Conservation (phyloP, 805 yeast genomes). For the Saturnispora mendoncae region DNA sequence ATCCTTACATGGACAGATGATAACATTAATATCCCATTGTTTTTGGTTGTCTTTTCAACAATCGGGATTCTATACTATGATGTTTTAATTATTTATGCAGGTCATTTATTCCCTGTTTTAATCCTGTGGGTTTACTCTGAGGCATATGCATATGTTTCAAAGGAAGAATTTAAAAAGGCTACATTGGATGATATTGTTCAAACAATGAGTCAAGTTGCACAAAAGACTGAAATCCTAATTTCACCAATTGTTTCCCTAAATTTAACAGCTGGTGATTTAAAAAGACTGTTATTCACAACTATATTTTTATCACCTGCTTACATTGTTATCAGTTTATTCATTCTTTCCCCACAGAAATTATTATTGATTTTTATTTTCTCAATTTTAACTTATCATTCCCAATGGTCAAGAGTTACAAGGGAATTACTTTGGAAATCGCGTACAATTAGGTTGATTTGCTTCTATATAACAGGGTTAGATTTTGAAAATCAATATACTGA, state of each 20-base stretch:
- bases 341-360: conserved; percentile 63
- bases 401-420: conserved; percentile 77
- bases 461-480: conserved; percentile 83
- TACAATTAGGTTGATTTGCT: conserved; percentile 58
- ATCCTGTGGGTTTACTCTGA: conserved; percentile 51
- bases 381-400: conserved; percentile 75
- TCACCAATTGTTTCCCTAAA: conserved; percentile 70
- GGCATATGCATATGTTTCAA: conserved; percentile 46
- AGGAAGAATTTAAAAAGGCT: conserved; percentile 56
- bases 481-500: conserved; percentile 34
- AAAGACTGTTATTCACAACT: conserved; percentile 73
- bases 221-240: conserved; percentile 67
- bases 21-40: conserved; percentile 56
- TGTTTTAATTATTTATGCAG: conserved; percentile 65
- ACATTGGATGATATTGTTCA: conserved; percentile 82
- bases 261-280: conserved; percentile 70
- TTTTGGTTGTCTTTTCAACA: conserved; percentile 40
- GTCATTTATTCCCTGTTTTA: conserved; percentile 66
- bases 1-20: conserved; percentile 88
- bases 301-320: conserved; percentile 81
- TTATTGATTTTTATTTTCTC: conserved; percentile 51
- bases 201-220: conserved; percentile 62
- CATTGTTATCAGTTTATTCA: conserved; percentile 54
- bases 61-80: conserved; percentile 71
- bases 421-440: conserved; percentile 78